Base-by-base conservation (phyloP, 805 yeast species). In the Spathaspora hagerdaliae region DNA sequence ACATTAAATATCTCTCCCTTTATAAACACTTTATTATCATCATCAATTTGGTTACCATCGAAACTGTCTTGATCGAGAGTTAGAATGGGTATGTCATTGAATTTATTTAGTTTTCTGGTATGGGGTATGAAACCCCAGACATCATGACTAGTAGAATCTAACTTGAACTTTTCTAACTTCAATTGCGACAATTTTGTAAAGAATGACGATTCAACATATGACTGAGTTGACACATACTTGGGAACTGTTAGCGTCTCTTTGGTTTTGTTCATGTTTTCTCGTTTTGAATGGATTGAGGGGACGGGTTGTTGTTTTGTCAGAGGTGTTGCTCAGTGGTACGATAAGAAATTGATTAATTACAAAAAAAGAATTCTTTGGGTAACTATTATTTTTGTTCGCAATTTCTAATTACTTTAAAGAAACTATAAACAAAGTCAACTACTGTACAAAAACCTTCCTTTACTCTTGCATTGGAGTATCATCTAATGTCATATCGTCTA, bases 401-500 rank as follows among this genome's bases (percentile, higher is more conserved):
- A 19, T 19, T 19, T 19, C 24, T 19, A 19, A 19, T 2, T 19
- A 19, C 13, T 13, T 10, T 13, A n/a, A 12, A 32, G 13, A 32
- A 32, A n/a, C 13, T 32, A 32, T 32, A 13, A 12, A 32, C 4
- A 32, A 32, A 32, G 5, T n/a, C n/a, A 32, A 32, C n/a, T 12
- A 12, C 35, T 32, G 13, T 32, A 32, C 35, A 32, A 32, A 32
- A 32, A 3, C 35, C 35, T 13, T 13, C 24, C 24, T 19, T 19
- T 19, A 19, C 12, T 39, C 41, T 32, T 47, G 56, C 59, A 59
- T 56, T 24, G 53, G 56, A 10, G 58, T 57, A 52, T 79, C 88
- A 36, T 84, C 90, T 63, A 91, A 74, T 27, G 87, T 87, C 96
- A 91, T 85, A 47, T 87, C 97, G 56, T 90, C 97, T 58, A 94